Percentiles rank a stretch among this genome's conserved stretches.
phyloP scores from a whole-genome alignment of 192 early-diverging fungal genomes.

The Coemansia sp. region DNA sequence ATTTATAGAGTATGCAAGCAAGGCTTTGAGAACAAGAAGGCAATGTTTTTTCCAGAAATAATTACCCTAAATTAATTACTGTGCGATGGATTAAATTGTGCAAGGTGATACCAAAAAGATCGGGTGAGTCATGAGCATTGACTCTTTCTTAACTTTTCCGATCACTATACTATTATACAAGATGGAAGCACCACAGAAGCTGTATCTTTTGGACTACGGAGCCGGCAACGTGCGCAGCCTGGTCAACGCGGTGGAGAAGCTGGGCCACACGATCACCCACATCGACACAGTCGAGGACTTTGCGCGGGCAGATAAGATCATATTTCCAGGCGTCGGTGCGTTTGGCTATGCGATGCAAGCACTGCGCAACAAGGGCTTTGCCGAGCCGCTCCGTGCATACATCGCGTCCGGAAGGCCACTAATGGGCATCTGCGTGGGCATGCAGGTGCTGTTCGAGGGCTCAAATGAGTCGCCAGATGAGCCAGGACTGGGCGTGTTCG shows the following conservation, averaged over 20 bases:
- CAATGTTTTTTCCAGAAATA: too few species aligned
- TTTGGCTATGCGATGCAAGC: slow-evolving; percentile 90
- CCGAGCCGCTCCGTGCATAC: slow-evolving; percentile 77
- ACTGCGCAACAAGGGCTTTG: slow-evolving; percentile 70
- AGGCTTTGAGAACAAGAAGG: too few species aligned
- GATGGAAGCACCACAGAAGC: slow-evolving; percentile 17
- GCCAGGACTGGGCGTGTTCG: slow-evolving; percentile 81
- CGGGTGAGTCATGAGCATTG: too few species aligned
- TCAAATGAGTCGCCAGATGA: slow-evolving; percentile 84
- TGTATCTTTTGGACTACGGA: slow-evolving; percentile 95
- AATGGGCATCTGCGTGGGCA: slow-evolving; percentile 98
- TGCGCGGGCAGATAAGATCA: slow-evolving; percentile 89
- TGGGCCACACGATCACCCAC: slow-evolving; percentile 82
- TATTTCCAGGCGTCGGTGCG: slow-evolving; percentile 98
- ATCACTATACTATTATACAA: too few species aligned
- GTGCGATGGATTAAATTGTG: too few species aligned
- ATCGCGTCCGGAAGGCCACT: slow-evolving; percentile 84
- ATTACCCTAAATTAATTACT: too few species aligned
- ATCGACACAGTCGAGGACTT: slow-evolving; percentile 80
- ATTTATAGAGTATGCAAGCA: slow-evolving; percentile 7
- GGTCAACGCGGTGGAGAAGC: slow-evolving; percentile 85
- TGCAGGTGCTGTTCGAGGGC: slow-evolving; percentile 90
- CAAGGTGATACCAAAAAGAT: too few species aligned
- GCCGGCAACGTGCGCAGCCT: slow-evolving; percentile 99
- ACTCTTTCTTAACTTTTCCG: not conserved